phyloP scores from a whole-genome alignment of 2,329 filamentous ascomycete species.

The Pezicula rhizophila region DNA sequence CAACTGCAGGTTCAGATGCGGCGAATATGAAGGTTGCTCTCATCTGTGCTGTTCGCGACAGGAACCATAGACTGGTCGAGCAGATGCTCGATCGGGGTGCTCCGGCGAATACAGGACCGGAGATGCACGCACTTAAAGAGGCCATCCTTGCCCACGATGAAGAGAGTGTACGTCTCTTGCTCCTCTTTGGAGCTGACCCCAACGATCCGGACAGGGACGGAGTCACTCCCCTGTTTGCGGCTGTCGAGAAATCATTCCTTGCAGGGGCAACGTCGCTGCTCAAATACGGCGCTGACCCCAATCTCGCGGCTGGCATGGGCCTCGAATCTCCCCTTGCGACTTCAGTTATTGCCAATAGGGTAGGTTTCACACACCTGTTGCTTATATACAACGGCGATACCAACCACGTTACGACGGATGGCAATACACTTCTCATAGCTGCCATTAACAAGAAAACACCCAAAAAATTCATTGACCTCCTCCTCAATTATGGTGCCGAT shows the following conservation, averaged over 20 bases:
- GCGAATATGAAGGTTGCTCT: slow-evolving; percentile 42
- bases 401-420: slow-evolving; percentile 45
- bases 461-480: slow-evolving; percentile 47
- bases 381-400: slow-evolving; percentile 56
- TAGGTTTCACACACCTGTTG: slow-evolving; percentile 52
- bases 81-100: slow-evolving; percentile 54
- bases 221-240: slow-evolving; percentile 44
- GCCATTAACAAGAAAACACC: slow-evolving; percentile 54
- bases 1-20: slow-evolving; percentile 35
- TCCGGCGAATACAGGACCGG: slow-evolving; percentile 40
- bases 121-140: slow-evolving; percentile 45
- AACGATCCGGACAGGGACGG: slow-evolving; percentile 44
- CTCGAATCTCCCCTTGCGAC: slow-evolving; percentile 49
- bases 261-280: slow-evolving; percentile 53
- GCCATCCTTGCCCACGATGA: slow-evolving; percentile 44
- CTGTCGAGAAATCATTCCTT: slow-evolving; percentile 46
- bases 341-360: slow-evolving; percentile 44
- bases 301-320: slow-evolving; percentile 42
- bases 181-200: slow-evolving; percentile 52
- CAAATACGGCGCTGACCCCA: slow-evolving; percentile 58
- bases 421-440: slow-evolving; percentile 55
- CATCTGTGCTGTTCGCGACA: slow-evolving; percentile 47
- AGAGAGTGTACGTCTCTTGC: slow-evolving; percentile 48
- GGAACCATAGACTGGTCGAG: slow-evolving; percentile 50
- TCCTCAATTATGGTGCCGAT: slow-evolving; percentile 54